Evolutionary conservation across 441 rosid species (phyloP), one percentile per base, ranked within the genome.

Genomic region (Populus trichocarpa): DNA sequence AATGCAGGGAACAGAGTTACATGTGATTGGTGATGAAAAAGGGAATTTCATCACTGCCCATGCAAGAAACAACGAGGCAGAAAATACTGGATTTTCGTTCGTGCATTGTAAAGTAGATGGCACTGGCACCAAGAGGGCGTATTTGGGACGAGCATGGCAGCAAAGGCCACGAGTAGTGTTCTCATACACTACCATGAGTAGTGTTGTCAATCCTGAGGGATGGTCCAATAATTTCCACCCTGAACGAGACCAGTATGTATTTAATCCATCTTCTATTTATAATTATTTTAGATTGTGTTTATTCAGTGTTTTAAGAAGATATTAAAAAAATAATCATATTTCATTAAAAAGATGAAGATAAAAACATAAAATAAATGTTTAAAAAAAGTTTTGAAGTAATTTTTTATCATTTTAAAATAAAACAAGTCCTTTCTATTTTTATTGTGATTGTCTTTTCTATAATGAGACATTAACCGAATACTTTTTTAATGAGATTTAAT

Each of bases 121-220:
- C 11, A 57, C 64, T 0, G 53, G 70, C 6, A 90, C 81, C 32
- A 69, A 10, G 0, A 83, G 85, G 2, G 75, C 92, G 6, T 88
- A 50, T 71, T 76, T 89, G 75, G 97, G 97, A 2, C 73, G 97
- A 73, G 89, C 95, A 5, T 90, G 97, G 99, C 80, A 30, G 81
- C 4, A 74, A 3, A 83, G 77, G 70, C 92, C 99, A 0, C 81
- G 79, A 65, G 92, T 89, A 10, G 79, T 88, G n/a, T 93, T 82
- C 30, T 78, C 97, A 30, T 91, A 82, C 83, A 80, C 88, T 14
- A 50, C 32, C 32, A 90, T 95, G 90, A 61, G 71, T 25, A 18
- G 26, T 0, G 82, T 82, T 36, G 76, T 94, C 3, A 2, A 67
- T 73, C 88, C 92, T 2, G 23, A 26, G 5, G 98, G 91, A n/a